phyloP scores from a whole-genome alignment of 805 yeast genomes.

The Candida maltosa region DNA sequence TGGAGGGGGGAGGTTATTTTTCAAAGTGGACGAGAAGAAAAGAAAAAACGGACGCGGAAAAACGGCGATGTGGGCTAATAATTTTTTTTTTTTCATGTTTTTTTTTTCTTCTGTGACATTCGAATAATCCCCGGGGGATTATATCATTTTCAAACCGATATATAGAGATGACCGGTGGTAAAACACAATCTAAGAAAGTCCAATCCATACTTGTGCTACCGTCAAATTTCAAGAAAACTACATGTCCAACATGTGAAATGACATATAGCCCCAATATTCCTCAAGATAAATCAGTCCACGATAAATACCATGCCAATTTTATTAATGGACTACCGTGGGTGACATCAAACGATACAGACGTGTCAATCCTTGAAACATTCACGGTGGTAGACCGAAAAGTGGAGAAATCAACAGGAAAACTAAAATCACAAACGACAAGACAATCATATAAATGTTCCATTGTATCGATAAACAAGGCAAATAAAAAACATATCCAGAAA shows the following conservation, averaged over 20 bases:
- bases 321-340: conserved; percentile 50
- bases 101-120: neutral
- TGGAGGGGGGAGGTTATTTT: too few species aligned
- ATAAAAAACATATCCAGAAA: conserved; percentile 19
- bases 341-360: neutral
- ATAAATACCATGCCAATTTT: conserved; percentile 48
- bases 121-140: too few species aligned
- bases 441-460: conserved; percentile 20
- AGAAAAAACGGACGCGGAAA: neutral
- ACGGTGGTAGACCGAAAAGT: conserved; percentile 32
- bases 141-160: too few species aligned
- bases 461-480: conserved; percentile 18
- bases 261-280: conserved; percentile 40
- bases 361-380: conserved; percentile 3
- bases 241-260: conserved; percentile 55
- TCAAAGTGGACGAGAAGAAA: too few species aligned
- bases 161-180: too few species aligned
- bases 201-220: conserved; percentile 16
- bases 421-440: conserved; percentile 29
- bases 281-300: conserved; percentile 46
- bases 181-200: conserved; percentile 5
- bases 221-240: conserved; percentile 11
- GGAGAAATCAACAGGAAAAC: conserved; percentile 15
- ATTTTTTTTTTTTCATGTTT: too few species aligned
- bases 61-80: too few species aligned